Evolutionary conservation across 192 early-diverging fungal genomes (phyloP).

Genomic region (Coemansia reversa): DNA sequence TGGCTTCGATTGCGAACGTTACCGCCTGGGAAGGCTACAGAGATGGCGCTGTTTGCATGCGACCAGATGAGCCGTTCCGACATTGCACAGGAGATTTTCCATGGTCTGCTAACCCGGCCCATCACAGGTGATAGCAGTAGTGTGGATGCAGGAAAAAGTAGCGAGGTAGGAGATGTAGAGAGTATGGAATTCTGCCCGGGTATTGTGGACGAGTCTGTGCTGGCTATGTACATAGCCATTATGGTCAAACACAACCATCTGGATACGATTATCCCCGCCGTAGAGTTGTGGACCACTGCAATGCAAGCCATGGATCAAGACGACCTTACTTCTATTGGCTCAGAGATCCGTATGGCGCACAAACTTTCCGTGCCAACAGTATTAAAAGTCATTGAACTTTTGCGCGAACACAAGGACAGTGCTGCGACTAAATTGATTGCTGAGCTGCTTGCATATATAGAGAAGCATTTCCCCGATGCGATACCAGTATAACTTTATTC

Average conservation of each 20-base stretch:
- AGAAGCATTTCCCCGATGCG: constrained; percentile 41
- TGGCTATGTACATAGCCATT: constrained; percentile 40
- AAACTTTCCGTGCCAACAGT: constrained; percentile 25
- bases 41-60: constrained; percentile 37
- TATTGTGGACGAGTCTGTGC: constrained; percentile 23
- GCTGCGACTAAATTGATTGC: constrained; percentile 12
- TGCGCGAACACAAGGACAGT: constrained; percentile 14
- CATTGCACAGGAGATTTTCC: constrained; percentile 24
- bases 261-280: constrained; percentile 15
- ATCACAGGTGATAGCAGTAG: background rate
- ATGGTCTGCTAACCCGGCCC: constrained; percentile 18
- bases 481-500: constrained; percentile 22
- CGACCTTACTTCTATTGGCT: background rate
- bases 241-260: constrained; percentile 30
- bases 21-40: constrained; percentile 11
- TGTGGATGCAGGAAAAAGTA: background rate
- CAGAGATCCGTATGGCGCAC: background rate
- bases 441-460: constrained; percentile 30
- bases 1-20: constrained; percentile 25
- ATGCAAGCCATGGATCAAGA: constrained; percentile 1
- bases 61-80: constrained; percentile 38
- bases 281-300: constrained; percentile 26
- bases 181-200: constrained; percentile 6
- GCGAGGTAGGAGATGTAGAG: background rate
- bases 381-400: constrained; percentile 14